Percentiles rank a stretch among this genome's conserved stretches.
These are phyloP conservation scores for Macrocybe sp. DNA, from an alignment of 1,284 basidiomycete species.

Conservation along the genomic window DNA sequence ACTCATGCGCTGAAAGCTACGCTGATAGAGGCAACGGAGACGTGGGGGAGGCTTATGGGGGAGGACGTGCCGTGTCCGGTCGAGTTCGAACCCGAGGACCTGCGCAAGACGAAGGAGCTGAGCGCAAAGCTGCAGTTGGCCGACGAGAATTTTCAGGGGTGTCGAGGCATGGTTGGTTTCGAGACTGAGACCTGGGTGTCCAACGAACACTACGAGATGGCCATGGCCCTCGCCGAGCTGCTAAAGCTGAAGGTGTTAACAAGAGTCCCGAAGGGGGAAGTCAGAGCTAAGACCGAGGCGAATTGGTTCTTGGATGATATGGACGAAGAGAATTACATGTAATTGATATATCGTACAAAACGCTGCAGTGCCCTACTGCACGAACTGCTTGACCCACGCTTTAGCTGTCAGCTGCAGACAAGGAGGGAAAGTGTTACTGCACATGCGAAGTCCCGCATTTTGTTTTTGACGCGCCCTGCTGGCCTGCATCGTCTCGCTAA, in stretches of 20 bases:
- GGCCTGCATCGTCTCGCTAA: no score
- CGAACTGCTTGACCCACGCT: no score
- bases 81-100: slow-evolving; percentile 38
- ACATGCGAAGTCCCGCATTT: no score
- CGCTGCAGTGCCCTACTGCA: no score
- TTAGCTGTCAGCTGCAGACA: no score
- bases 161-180: slow-evolving; percentile 25
- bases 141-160: slow-evolving; percentile 25
- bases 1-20: slow-evolving; percentile 34
- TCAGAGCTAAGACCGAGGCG: slow-evolving; percentile 27
- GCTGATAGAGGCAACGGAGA: slow-evolving; percentile 35
- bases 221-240: slow-evolving; percentile 26
- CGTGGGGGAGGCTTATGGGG: slow-evolving; percentile 35
- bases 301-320: slow-evolving; percentile 44
- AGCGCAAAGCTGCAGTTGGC: slow-evolving; percentile 20
- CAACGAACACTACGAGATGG: slow-evolving; percentile 32
- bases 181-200: slow-evolving; percentile 39
- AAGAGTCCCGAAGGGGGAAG: slow-evolving; percentile 23
- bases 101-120: slow-evolving; percentile 31
- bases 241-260: slow-evolving; percentile 30
- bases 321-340: slow-evolving; percentile 27
- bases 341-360: no score
- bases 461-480: no score
- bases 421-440: no score
- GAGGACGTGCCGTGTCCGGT: slow-evolving; percentile 37